These are phyloP conservation scores for Nitzschia inconspicua DNA, from an alignment of 108 stramenopile species.

Conservation along the genomic window DNA sequence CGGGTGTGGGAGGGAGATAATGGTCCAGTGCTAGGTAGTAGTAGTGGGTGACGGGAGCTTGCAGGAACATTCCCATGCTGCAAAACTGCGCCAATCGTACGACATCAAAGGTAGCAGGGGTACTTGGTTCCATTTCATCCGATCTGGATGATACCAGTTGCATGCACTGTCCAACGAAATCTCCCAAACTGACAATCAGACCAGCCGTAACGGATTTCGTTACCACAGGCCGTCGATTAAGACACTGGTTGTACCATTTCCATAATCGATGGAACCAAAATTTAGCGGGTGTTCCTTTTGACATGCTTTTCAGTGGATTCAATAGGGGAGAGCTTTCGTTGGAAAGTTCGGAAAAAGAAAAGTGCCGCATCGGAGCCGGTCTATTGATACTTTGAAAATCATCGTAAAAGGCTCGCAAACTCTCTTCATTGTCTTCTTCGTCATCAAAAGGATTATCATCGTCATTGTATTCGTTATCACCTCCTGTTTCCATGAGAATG, in stretches of 20 bases:
- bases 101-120: conserved; percentile 8
- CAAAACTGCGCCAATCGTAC: conserved; percentile 11
- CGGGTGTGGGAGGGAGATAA: conserved; percentile 22
- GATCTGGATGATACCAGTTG: neutral
- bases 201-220: conserved; percentile 3
- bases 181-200: neutral
- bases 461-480: too few relatives aligned
- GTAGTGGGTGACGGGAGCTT: conserved; percentile 28
- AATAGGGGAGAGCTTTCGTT: too few relatives aligned
- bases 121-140: neutral
- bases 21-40: conserved; percentile 26
- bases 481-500: too few relatives aligned
- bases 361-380: too few relatives aligned
- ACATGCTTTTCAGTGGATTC: too few relatives aligned
- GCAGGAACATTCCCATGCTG: conserved; percentile 13
- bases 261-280: neutral
- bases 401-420: too few relatives aligned
- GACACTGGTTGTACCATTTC: neutral
- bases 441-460: too few relatives aligned
- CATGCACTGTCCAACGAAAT: conserved; percentile 1
- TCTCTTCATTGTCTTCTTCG: too few relatives aligned
- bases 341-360: too few relatives aligned
- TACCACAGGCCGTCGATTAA: neutral
- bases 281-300: too few relatives aligned
- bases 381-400: too few relatives aligned